phyloP scores from a whole-genome alignment of 2,329 filamentous ascomycete genomes.

The Camillea tinctor region DNA sequence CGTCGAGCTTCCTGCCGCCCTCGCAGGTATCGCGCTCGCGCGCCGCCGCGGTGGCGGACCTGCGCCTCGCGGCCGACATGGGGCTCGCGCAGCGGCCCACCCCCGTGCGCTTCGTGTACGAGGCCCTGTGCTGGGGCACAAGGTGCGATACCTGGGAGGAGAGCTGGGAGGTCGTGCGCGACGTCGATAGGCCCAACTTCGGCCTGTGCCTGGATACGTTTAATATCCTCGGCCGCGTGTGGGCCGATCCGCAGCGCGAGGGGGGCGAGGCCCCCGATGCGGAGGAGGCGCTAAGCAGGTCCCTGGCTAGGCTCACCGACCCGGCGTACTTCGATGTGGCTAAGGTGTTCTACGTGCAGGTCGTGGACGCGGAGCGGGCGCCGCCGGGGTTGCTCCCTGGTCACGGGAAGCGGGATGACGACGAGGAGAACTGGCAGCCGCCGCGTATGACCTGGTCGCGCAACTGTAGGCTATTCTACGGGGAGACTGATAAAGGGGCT shows the following conservation, averaged over 20 bases:
- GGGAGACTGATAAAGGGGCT: slow-evolving; percentile 61
- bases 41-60: slow-evolving; percentile 59
- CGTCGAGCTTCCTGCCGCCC: slow-evolving; percentile 64
- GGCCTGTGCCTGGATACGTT: slow-evolving; percentile 77
- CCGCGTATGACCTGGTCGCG: slow-evolving; percentile 75
- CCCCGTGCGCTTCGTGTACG: slow-evolving; percentile 68
- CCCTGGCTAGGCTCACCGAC: slow-evolving; percentile 52
- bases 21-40: slow-evolving; percentile 45
- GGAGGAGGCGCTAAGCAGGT: slow-evolving; percentile 52
- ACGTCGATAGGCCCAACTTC: slow-evolving; percentile 68
- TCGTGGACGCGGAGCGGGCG: slow-evolving; percentile 67
- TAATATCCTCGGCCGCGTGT: slow-evolving; percentile 71
- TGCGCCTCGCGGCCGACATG: slow-evolving; percentile 65
- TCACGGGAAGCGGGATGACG: too few relatives aligned
- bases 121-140: slow-evolving; percentile 72
- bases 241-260: slow-evolving; percentile 61
- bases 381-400: too few relatives aligned
- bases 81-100: slow-evolving; percentile 54
- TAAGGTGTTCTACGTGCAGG: slow-evolving; percentile 74
- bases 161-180: slow-evolving; percentile 65
- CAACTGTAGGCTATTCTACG: slow-evolving; percentile 70
- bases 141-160: slow-evolving; percentile 69
- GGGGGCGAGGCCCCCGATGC: slow-evolving; percentile 53
- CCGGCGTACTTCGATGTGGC: slow-evolving; percentile 49
- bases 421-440: too few relatives aligned